Base-by-base conservation (phyloP, 2,329 filamentous ascomycete species). In the Teratosphaeria gauchensis region DNA sequence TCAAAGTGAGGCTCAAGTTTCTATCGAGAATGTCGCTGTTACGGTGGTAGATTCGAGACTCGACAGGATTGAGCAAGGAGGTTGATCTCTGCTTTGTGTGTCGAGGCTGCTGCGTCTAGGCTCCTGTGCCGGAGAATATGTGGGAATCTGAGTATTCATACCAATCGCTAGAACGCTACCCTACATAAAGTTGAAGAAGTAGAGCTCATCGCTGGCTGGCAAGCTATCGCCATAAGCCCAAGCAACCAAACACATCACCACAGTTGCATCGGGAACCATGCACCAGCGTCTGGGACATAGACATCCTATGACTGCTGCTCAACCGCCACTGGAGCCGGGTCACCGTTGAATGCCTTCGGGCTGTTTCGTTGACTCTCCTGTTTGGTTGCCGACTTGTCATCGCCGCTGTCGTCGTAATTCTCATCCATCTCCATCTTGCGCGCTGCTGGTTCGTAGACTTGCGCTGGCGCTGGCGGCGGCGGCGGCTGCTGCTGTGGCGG, bases 341-440 rank as follows among this genome's bases (percentile, higher is more conserved):
- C 57, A n/a, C 55, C 59, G 52, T 46, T 53, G 3, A 57, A n/a
- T 14, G 61, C 14, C 54, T 58, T 58, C 12, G 77, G 77, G 63
- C 76, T 78, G 56, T 70, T 74, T 46, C 75, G 71, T 59, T 73
- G 75, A 61, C 76, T 77, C 63, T 77, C 76, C 57, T 76, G 74
- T 61, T 77, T 77, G 7, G 66, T 66, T 1, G 66, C 69, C 16
- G 66, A 72, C 48, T 94, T 88, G 60, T 96, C 92, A 64, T 95
- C 92, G 4, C 84, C 90, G 59, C 92, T 92, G 68, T 97, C 92
- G 72, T 97, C 92, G 68, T 99, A 97, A 72, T 97, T 89, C 72
- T 99, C 94, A 66, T 99, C 92, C 21, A 97, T 89, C 6, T 97
- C 92, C 84, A 99, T 95, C 74, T 95, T 95, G 24, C 94, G 83